A percentile compares a stretch with the other conserved stretches of the same genome.
phyloP scores from a whole-genome alignment of 2,329 filamentous ascomycete genomes.

The Zymoseptoria passerinii region DNA sequence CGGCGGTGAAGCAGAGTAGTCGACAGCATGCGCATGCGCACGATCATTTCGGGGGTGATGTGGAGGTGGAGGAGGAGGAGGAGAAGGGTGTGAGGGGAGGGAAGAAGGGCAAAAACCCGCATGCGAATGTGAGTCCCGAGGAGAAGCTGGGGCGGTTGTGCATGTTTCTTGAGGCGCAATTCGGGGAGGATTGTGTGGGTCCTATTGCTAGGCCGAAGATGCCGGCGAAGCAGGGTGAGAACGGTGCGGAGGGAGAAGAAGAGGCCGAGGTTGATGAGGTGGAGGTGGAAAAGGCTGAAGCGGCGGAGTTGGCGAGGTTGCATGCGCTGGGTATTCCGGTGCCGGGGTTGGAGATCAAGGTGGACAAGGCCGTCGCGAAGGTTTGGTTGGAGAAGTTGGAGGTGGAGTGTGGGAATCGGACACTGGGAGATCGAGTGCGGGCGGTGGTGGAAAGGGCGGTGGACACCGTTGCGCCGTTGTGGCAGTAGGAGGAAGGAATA shows the following conservation, averaged over 20 bases:
- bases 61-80: slow-evolving; percentile 4
- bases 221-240: slow-evolving; percentile 18
- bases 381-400: slow-evolving; percentile 90
- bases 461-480: slow-evolving; percentile 21
- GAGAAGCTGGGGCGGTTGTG: slow-evolving; percentile 79
- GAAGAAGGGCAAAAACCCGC: slow-evolving; percentile 53
- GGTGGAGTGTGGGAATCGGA: slow-evolving; percentile 71
- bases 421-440: slow-evolving; percentile 71
- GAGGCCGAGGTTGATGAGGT: slow-evolving; percentile 35
- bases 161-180: slow-evolving; percentile 96
- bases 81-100: slow-evolving; percentile 2
- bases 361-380: slow-evolving; percentile 78
- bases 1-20: slow-evolving; percentile 76
- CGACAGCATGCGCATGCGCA: slow-evolving; percentile 45
- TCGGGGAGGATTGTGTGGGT: slow-evolving; percentile 71
- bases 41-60: slow-evolving; percentile 27
- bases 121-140: slow-evolving; percentile 60
- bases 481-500: slow-evolving; percentile 5
- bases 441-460: slow-evolving; percentile 76
- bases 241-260: slow-evolving; percentile 14
- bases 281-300: slow-evolving; percentile 47
- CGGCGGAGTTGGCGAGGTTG: slow-evolving; percentile 64
- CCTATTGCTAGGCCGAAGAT: slow-evolving; percentile 63
- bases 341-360: slow-evolving; percentile 75
- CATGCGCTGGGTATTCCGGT: slow-evolving; percentile 83